Percentiles rank a stretch among this genome's conserved stretches.
Conservation (phyloP, 2,329 filamentous ascomycete species). For the Polychaeton citri region DNA sequence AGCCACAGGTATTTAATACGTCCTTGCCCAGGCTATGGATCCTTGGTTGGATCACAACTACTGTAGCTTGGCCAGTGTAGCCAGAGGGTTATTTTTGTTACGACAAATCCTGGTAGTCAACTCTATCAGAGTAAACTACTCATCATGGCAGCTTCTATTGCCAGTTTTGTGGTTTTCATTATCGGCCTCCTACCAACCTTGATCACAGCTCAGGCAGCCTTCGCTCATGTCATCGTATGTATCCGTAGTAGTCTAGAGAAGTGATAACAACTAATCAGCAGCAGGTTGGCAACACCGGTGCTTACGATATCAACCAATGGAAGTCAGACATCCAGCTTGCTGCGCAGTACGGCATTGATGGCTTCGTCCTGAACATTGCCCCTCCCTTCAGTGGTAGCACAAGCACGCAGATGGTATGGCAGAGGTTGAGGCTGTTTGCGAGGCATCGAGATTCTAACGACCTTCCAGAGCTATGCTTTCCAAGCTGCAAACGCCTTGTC, state of each 20-base stretch:
- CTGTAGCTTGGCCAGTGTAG: too few relatives aligned
- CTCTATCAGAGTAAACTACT: too few relatives aligned
- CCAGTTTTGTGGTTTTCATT: neutral
- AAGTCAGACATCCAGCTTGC: conserved; percentile 4
- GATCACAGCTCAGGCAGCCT: conserved; percentile 2
- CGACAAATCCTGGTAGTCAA: too few relatives aligned
- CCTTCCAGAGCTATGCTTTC: conserved; percentile 2
- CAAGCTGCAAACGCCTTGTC: conserved; percentile 2
- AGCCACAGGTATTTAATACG: too few relatives aligned
- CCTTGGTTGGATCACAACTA: too few relatives aligned
- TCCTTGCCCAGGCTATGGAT: too few relatives aligned
- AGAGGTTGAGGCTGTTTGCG: too few relatives aligned
- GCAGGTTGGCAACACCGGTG: conserved; percentile 3
- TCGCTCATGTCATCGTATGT: conserved; percentile 3
- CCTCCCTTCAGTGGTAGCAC: conserved; percentile 19
- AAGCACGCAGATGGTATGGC: neutral
- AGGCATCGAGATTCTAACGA: neutral
- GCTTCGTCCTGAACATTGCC: conserved; percentile 40
- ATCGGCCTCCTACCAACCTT: conserved; percentile 1
- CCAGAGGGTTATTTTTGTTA: too few relatives aligned
- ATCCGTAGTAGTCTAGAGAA: neutral
- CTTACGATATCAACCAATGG: conserved; percentile 4
- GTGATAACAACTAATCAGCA: conserved; percentile 1
- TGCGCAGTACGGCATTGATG: conserved; percentile 24
- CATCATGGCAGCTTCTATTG: neutral